Base-by-base conservation (phyloP, 2,329 filamentous ascomycete genomes). In the Aureobasidium sp. region DNA sequence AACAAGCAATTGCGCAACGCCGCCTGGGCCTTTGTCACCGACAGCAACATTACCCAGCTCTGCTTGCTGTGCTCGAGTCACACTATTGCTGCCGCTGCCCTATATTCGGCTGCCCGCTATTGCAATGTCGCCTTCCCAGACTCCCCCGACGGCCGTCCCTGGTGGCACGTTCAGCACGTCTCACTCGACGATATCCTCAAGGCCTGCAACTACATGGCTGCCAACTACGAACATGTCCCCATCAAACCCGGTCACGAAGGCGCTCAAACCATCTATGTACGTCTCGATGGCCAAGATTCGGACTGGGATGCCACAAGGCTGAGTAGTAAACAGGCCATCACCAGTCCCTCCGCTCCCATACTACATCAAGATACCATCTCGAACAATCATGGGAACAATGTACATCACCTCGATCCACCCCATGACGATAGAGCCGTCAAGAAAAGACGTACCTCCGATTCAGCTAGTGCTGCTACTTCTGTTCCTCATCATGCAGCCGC, bases 1-100 rank as follows among this genome's bases (percentile, higher is more conserved):
- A 89, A 95, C 75, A 93, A 93, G 75, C 79, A 82, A 61, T 77
- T 97, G 34, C 85, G 93, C 61, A 92, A 96, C 74, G 86, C 89
- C 0, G 89, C 91, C 0, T 97, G 94, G 91, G 88, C 91, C 0
- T 97, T 97, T 70, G 85, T 96, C 65, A 97, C 95, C 72, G 94
- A 99, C 75, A 89, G 88, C 22, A 89, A 87, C 66, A 84, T 93
- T 64, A 97, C 93, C 0, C 84, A 87, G 44, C 80, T 97, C 53
- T 95, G 92, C 64, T 82, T 99, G 3, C 80, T 95, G 34, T 88
- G 92, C 73, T 85, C 86, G 22, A 85, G 91, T 17, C 84, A 86
- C 44, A 90, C 91, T 42, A 89, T 97, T 59, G 91, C 93, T 17
- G 88, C 93, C 36, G 87, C 86, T 29, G 87, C 91, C 20, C 83